Percentiles rank a stretch among this genome's conserved stretches.
phyloP scores from a whole-genome alignment of 305 asterid genomes.

The Lippia alba region DNA sequence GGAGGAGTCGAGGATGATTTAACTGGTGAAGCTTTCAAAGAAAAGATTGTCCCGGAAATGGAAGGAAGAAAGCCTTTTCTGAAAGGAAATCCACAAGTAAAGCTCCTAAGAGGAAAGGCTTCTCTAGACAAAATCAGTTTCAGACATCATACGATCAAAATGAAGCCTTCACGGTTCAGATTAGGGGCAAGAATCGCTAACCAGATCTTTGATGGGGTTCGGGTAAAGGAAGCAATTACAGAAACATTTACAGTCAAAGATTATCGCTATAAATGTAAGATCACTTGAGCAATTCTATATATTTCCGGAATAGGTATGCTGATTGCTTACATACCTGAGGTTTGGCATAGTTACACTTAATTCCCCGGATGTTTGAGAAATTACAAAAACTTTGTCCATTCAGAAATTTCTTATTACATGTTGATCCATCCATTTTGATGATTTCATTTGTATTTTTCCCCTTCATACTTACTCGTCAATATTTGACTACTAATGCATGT shows the following conservation, averaged over 20 bases:
- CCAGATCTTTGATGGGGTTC: slow-evolving; percentile 22
- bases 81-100: slow-evolving; percentile 36
- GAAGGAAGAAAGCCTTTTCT: slow-evolving; percentile 4
- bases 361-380: neutral
- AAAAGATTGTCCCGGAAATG: slow-evolving; percentile 25
- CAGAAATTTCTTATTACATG: neutral
- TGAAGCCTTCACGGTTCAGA: slow-evolving; percentile 39
- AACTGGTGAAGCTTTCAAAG: slow-evolving; percentile 37
- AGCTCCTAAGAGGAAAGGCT: slow-evolving; percentile 45
- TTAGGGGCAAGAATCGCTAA: slow-evolving; percentile 54
- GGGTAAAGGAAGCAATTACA: neutral
- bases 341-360: neutral
- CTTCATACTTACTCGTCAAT: too few species aligned
- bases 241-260: slow-evolving; percentile 39
- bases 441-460: too few species aligned
- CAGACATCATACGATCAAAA: slow-evolving; percentile 18
- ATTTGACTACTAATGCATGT: too few species aligned
- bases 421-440: too few species aligned
- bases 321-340: too few species aligned
- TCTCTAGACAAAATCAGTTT: slow-evolving; percentile 41
- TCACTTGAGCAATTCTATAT: neutral
- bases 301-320: neutral
- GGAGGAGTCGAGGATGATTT: slow-evolving; percentile 24
- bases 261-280: slow-evolving; percentile 54
- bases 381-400: neutral